Base-by-base conservation (phyloP, 441 rosid genomes). In the Lepidium campestre region DNA sequence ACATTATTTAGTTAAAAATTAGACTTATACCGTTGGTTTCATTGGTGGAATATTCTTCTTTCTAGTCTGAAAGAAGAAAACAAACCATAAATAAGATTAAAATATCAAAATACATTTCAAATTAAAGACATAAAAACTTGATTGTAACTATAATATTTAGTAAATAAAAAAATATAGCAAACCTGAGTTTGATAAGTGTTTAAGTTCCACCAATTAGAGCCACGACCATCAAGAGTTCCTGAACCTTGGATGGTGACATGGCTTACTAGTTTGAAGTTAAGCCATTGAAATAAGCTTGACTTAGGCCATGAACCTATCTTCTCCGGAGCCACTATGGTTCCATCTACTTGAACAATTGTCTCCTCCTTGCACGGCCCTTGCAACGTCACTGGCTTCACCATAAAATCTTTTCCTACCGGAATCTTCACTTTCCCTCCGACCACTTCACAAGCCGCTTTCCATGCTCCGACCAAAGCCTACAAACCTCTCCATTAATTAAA, bases 181-280 rank as follows among this genome's bases (percentile, higher is more conserved):
- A 79, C 82, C 63, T 67, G 79, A 67, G 68, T 77, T n/a, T 75
- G 74, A 32, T 68, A 63, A 59, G 76, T 68, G 69, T 57, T 34
- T 42, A 60, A 62, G 75, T 37, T 79, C 97, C 96, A 92, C 97
- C 98, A 90, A 22, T 79, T 50, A 34, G 78, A 80, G 74, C 96
- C 97, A 77, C 85, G 96, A 65, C 84, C 96, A 73, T 92, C 84
- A 65, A 88, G 74, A 41, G 80, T 74, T 45, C 96, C 97, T 58
- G 75, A 56, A 19, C 98, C 97, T 83, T 81, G 85, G 65, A 92
- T 78, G 35, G 91, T 80, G 75, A 86, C 81, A 29, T 84, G 82
- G 35, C 72, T 72, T 20, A 86, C 57, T 87, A 87, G 82, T 82
- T 84, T 86, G 65, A 86, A 78, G 68, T 86, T 86, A 44, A 86